Evolutionary conservation across 768 basidiomycete species (phyloP), one percentile per base, ranked within the genome.

Genomic region (Mycena albidolilacea): DNA sequence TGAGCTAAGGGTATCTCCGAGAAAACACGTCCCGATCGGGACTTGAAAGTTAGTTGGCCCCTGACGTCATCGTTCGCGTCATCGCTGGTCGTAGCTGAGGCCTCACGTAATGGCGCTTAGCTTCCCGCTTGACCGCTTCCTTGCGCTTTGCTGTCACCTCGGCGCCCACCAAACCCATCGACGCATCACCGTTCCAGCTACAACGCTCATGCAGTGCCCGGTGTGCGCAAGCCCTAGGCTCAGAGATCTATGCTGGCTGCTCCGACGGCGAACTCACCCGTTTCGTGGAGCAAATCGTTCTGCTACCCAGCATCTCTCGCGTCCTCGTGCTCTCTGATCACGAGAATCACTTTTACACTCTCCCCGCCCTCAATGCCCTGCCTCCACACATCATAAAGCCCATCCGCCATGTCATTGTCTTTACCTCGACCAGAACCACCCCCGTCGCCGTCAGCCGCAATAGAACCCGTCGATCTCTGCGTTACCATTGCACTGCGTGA

Each of bases 351-450:
- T 92, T 98, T 79, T 94, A 95, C 76, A 87, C 90, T 0, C 84
- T 97, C 0, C 97, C 97, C 1, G 89, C 91, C 5, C 87, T 98
- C 21, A 94, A 97, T 70, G 88, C 90, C 0, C n/a, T n/a, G 0
- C 86, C 91, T 7, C 82, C 84, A 5, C 86, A 83, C 12, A 75
- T 83, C 17, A 91, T 95, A 72, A 93, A 93, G 69, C 93, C 97
- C 3, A 87, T 98, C 35, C 89, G 96, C 57, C 92, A 97, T 70
- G 93, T 95, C 5, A 83, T 93, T 21, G 86, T 92, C 0, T 91
- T 97, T 74, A 91, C 96, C 0, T 97, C 0, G 97, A 99, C 78
- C 91, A 97, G 67, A 86, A 87, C 61, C 91, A 94, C 85, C 0
- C n/a, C 86, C 87, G 2, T 77, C 83, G 39, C 81, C 79, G 30